Evolutionary conservation across 2,329 filamentous ascomycete genomes (phyloP).

Genomic region (Colletotrichum magnum): DNA sequence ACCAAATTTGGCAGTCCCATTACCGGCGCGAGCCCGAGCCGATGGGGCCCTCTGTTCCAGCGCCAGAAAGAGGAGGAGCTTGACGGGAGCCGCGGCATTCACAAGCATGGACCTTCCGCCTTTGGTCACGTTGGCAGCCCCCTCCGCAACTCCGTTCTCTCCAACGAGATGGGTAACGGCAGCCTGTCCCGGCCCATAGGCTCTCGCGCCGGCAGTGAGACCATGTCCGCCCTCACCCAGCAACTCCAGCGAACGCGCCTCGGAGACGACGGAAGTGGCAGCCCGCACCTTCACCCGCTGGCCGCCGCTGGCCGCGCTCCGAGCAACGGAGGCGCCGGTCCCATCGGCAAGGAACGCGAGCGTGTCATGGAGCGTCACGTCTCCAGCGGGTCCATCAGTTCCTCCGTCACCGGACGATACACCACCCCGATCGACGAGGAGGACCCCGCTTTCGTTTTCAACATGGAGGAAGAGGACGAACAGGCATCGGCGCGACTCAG

Average conservation of each 20-base stretch:
- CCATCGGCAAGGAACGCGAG: slow-evolving; percentile 56
- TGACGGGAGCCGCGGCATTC: slow-evolving; percentile 46
- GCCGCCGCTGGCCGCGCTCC: slow-evolving; percentile 57
- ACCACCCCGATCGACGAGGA: slow-evolving; percentile 77
- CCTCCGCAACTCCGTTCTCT: slow-evolving; percentile 73
- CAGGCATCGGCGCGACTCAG: slow-evolving; percentile 59
- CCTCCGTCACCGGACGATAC: slow-evolving; percentile 68
- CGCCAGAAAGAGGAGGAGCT: slow-evolving; percentile 71
- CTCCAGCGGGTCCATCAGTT: slow-evolving; percentile 71
- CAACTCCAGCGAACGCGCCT: slow-evolving; percentile 74
- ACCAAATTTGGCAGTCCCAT: slow-evolving; percentile 74
- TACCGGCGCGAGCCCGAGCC: slow-evolving; percentile 69
- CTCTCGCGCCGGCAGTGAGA: slow-evolving; percentile 62
- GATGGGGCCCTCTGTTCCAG: slow-evolving; percentile 74
- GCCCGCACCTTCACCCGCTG: slow-evolving; percentile 66
- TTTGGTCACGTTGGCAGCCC: slow-evolving; percentile 78
- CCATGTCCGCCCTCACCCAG: slow-evolving; percentile 72
- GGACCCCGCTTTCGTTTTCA: slow-evolving; percentile 74
- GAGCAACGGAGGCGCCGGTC: slow-evolving; percentile 54
- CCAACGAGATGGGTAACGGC: slow-evolving; percentile 63
- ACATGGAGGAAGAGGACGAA: slow-evolving; percentile 74
- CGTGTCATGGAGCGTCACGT: slow-evolving; percentile 69
- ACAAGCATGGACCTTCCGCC: slow-evolving; percentile 62
- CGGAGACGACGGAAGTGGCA: slow-evolving; percentile 61
- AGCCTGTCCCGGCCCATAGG: slow-evolving; percentile 55